Conservation (phyloP, 208 protist species). For the Wallacemonas sp. region DNA sequence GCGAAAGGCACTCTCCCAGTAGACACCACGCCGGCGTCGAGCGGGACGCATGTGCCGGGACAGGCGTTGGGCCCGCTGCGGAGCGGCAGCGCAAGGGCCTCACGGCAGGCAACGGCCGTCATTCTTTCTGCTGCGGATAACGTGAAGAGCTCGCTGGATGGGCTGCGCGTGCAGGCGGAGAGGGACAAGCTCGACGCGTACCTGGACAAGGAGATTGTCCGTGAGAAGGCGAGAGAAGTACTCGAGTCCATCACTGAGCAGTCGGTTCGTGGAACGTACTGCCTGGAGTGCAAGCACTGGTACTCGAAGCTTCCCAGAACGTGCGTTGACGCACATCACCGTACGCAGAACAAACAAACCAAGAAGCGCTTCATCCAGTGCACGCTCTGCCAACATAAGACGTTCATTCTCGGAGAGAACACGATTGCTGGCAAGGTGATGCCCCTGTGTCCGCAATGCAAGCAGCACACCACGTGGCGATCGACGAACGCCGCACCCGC, state of each 20-base stretch:
- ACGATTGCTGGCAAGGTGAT: constrained; percentile 57
- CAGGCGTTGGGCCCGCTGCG: neutral
- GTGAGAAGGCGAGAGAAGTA: constrained; percentile 57
- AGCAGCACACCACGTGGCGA: constrained; percentile 40
- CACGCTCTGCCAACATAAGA: constrained; percentile 76
- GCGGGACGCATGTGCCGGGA: neutral
- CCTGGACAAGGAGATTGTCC: constrained; percentile 47
- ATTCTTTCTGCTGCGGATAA: constrained; percentile 36
- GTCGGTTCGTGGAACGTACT: constrained; percentile 55
- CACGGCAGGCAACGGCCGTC: neutral
- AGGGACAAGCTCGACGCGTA: constrained; percentile 37
- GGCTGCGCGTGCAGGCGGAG: constrained; percentile 42
- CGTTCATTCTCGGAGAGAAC: constrained; percentile 62
- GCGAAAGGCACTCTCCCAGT: neutral
- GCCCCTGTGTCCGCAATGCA: constrained; percentile 70
- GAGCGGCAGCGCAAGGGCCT: neutral
- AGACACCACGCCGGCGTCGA: neutral
- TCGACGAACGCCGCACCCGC: constrained; percentile 63
- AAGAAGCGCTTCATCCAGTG: constrained; percentile 72
- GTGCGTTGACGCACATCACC: constrained; percentile 57
- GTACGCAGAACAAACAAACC: constrained; percentile 40
- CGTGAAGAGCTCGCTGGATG: constrained; percentile 52
- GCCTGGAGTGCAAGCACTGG: constrained; percentile 63
- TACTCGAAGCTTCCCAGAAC: constrained; percentile 46
- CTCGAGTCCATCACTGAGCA: constrained; percentile 59